Evolutionary conservation across 73 alveolate species (phyloP).

Genomic region (Tetrahymena malaccensis): DNA sequence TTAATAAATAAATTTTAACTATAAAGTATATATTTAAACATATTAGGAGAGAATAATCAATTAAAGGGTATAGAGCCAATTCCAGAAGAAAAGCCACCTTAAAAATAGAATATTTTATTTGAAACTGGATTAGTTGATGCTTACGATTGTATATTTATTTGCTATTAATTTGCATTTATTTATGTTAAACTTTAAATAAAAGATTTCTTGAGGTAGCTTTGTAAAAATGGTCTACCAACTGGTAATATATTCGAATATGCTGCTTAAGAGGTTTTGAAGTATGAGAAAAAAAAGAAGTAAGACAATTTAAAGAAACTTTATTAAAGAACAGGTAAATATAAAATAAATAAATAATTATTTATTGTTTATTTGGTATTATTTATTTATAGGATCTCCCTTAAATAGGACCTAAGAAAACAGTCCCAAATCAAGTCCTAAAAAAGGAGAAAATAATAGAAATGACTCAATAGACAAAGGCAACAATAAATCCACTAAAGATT

Average conservation of each 20-base stretch:
- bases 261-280: conserved; percentile 23
- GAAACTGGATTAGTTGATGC: background rate
- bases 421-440: background rate
- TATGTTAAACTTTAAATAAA: background rate
- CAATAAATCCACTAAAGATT: background rate
- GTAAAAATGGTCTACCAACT: conserved; percentile 31
- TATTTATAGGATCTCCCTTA: background rate
- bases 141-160: background rate
- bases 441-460: background rate
- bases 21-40: too few species aligned
- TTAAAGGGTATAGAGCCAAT: background rate
- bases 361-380: background rate
- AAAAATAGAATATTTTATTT: background rate
- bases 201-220: background rate
- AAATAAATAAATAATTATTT: background rate
- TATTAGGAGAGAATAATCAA: background rate
- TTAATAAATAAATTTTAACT: background rate
- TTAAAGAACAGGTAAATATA: background rate
- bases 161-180: background rate
- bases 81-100: background rate
- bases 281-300: conserved; percentile 25
- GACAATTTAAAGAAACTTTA: background rate
- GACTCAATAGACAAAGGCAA: background rate
- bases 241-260: conserved; percentile 41
- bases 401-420: background rate